phyloP scores from a whole-genome alignment of 306 rosid genomes.

The Rosa lucieae region DNA sequence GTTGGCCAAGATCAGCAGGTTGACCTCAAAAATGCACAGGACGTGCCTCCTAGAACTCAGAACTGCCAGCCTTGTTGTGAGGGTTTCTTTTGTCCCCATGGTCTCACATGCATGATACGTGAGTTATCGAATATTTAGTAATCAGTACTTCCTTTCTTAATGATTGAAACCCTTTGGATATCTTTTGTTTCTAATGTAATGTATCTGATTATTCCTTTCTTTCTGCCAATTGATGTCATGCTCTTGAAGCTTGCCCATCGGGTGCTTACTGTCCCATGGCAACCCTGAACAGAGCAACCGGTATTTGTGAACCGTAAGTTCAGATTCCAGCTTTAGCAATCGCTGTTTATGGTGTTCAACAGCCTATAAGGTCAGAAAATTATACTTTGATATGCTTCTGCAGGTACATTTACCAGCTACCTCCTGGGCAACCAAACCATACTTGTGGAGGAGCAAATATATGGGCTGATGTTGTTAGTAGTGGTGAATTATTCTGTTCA shows the following conservation, averaged over 20 bases:
- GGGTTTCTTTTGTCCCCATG: conserved; percentile 97
- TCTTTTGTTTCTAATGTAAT: background rate
- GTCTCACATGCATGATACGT: conserved; percentile 97
- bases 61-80: conserved; percentile 83
- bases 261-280: conserved; percentile 94
- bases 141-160: background rate
- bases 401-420: conserved; percentile 89
- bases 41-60: conserved; percentile 71
- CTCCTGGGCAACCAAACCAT: conserved; percentile 77
- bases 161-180: background rate
- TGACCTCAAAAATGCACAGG: conserved; percentile 59
- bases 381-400: conserved; percentile 21
- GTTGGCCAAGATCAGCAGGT: conserved; percentile 45
- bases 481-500: conserved; percentile 77
- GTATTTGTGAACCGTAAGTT: conserved; percentile 96
- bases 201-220: conserved; percentile 33
- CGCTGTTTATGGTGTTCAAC: conserved; percentile 18
- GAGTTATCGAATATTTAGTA: conserved; percentile 37
- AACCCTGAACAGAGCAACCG: conserved; percentile 64
- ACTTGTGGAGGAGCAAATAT: conserved; percentile 93
- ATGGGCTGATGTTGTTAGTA: conserved; percentile 83
- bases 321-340: conserved; percentile 19
- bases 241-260: conserved; percentile 82
- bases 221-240: conserved; percentile 31
- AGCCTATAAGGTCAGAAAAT: background rate